Evolutionary conservation across 1,284 basidiomycete species (phyloP), one percentile per base, ranked within the genome.

Genomic region (Trametes pubescens): DNA sequence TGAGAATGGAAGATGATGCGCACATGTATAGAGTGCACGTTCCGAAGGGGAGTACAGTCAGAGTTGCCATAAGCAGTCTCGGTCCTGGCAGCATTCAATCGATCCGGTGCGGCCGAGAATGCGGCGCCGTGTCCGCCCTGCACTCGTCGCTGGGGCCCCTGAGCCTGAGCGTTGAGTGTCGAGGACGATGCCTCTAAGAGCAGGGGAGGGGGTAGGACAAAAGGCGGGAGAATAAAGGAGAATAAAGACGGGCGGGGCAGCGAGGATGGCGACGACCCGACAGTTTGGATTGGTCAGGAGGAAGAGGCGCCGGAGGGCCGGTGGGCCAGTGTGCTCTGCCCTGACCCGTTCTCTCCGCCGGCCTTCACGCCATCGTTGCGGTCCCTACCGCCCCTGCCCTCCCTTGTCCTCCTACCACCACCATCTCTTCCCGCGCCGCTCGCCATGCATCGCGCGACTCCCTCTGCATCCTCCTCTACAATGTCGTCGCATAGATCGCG

Each of bases 331-430:
- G 63, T 65, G 68, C 68, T 68, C 65, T 65, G 71, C 66, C 67
- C 70, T 70, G 69, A 65, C 64, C 69, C 67, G 67, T 71, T 71
- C 71, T 70, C 71, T 75, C 71, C 72, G 73, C 72, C 73, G 72
- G 65, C 70, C 69, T 74, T 71, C 68, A 72, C 69, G 70, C 73
- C 72, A 73, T 75, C 71, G 71, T 72, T 72, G 73, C 72, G 69
- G 69, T 65, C 66, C 57, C 65, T 68, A 65, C 72, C 73, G 71
- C 69, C 74, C 71, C 71, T 71, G 53, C 72, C 75, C 74, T 73
- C 29, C 29, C 75, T 76, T 77, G 72, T 75, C 75, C 74, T 75
- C 75, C 73, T 75, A 75, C 76, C 74, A 78, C 76, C 74, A 75
- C 67, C 77, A 75, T 66, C 76, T 37, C 60, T 61, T 61, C 24